phyloP scores from a whole-genome alignment of 768 basidiomycete genomes.

The Tylopilus sp. region DNA sequence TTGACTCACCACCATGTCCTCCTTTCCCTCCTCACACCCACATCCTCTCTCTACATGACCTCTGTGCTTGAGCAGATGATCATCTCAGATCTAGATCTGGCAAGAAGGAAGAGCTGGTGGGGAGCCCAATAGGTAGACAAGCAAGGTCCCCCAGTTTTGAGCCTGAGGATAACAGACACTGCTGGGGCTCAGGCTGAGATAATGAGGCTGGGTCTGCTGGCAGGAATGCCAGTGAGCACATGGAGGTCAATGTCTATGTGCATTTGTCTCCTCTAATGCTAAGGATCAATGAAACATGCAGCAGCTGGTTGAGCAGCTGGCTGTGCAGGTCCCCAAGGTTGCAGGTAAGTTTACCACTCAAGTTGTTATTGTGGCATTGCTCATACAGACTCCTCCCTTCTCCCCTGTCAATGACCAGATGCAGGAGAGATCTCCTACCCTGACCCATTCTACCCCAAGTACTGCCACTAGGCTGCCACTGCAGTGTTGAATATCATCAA shows the following conservation, averaged over 20 bases:
- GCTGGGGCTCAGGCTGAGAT: no score
- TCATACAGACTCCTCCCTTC: not conserved
- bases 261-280: not conserved
- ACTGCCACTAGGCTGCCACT: not conserved
- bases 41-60: no score
- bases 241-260: not conserved
- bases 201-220: no score
- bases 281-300: not conserved
- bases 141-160: no score
- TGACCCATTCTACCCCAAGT: not conserved
- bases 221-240: not conserved
- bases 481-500: not conserved
- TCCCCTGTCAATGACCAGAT: not conserved
- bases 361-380: no score
- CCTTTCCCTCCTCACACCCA: no score
- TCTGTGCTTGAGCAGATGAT: no score
- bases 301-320: not conserved
- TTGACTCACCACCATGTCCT: no score
- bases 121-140: no score
- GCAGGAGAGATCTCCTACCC: not conserved
- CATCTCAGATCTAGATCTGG: no score
- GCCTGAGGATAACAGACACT: not conserved
- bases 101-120: no score
- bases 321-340: not conserved
- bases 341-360: not conserved